These are phyloP conservation scores for Achaetomiella virescens DNA, from an alignment of 495 filamentous ascomycete genomes.

Conservation along the genomic window DNA sequence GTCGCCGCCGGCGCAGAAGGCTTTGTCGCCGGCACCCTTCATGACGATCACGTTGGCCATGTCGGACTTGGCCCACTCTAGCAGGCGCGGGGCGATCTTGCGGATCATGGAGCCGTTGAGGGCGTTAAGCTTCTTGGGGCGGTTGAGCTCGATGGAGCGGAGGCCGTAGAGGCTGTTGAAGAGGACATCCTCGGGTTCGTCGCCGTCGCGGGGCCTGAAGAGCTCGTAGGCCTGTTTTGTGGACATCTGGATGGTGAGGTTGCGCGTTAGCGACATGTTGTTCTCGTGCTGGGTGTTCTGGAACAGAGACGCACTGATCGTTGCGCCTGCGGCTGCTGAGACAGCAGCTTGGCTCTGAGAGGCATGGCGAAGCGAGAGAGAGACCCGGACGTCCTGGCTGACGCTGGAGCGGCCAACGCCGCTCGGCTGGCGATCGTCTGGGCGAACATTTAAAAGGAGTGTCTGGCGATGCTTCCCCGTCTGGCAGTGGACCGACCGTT, in stretches of 20 bases:
- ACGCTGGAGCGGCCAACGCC: constrained; percentile 31
- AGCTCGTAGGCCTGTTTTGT: constrained; percentile 27
- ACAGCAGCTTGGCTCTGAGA: constrained; percentile 73
- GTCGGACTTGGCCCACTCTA: constrained; percentile 91
- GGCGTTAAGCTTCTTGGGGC: constrained; percentile 82
- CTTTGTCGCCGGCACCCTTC: constrained; percentile 75
- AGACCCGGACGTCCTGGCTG: constrained; percentile 9
- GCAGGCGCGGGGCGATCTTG: constrained; percentile 80
- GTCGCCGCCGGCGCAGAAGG: constrained; percentile 92
- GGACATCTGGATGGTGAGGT: constrained; percentile 54
- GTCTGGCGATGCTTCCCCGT: constrained; percentile 4
- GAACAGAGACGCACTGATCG: constrained; percentile 36
- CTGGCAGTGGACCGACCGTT: constrained; percentile 11
- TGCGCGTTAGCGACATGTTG: background rate
- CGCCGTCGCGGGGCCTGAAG: constrained; percentile 46
- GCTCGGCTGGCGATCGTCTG: constrained; percentile 35
- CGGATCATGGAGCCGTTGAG: constrained; percentile 88
- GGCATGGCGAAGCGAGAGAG: constrained; percentile 59
- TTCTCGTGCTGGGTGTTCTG: background rate
- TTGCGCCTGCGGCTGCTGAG: constrained; percentile 51
- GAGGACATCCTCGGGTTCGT: constrained; percentile 85
- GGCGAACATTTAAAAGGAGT: constrained; percentile 37
- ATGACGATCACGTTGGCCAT: constrained; percentile 89
- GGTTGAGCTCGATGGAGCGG: constrained; percentile 89
- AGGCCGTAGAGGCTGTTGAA: constrained; percentile 84